A percentile compares a stretch with the other conserved stretches of the same genome.
These are phyloP conservation scores for Spergularia azorica DNA, from an alignment of 179 eudicot genomes.

Conservation along the genomic window DNA sequence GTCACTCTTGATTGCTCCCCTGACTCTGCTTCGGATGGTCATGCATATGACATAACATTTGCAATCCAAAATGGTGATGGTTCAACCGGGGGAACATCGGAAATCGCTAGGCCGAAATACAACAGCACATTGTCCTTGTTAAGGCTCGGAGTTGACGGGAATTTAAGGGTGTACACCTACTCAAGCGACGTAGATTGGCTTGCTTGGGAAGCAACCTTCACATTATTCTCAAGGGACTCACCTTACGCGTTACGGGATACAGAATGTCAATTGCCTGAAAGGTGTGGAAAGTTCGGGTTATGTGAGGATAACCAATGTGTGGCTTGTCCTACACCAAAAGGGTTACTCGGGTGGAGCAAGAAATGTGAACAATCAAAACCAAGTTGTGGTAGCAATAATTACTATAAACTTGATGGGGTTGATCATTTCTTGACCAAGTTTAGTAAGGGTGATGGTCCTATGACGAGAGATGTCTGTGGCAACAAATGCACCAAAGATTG, in stretches of 20 bases:
- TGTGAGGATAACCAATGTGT: slow-evolving; percentile 60
- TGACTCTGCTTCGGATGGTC: slow-evolving; percentile 17
- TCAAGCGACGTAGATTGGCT: slow-evolving; percentile 30
- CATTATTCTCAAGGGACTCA: slow-evolving; percentile 29
- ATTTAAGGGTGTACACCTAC: slow-evolving; percentile 41
- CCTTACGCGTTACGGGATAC: slow-evolving; percentile 30
- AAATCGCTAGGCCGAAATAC: slow-evolving; percentile 41
- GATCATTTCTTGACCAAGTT: slow-evolving; percentile 50
- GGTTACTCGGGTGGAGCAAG: slow-evolving; percentile 60
- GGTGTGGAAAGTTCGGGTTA: slow-evolving; percentile 52
- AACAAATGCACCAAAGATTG: slow-evolving; percentile 53
- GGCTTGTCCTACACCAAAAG: slow-evolving; percentile 55
- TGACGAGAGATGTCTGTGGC: slow-evolving; percentile 38
- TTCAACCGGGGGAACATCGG: slow-evolving; percentile 6
- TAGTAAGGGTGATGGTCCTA: slow-evolving; percentile 47
- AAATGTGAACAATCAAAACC: slow-evolving; percentile 39
- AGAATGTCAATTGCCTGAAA: slow-evolving; percentile 48
- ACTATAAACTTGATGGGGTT: slow-evolving; percentile 48
- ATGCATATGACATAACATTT: slow-evolving; percentile 36
- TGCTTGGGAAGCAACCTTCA: slow-evolving; percentile 36
- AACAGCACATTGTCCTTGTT: slow-evolving; percentile 46
- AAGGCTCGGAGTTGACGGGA: slow-evolving; percentile 49
- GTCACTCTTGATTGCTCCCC: slow-evolving; percentile 30
- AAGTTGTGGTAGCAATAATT: slow-evolving; percentile 34
- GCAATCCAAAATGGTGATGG: slow-evolving; percentile 24